A percentile compares a stretch with the other conserved stretches of the same genome.
Evolutionary conservation across 345 rosid genomes (phyloP).

Genomic region (Hibiscus mutabilis): DNA sequence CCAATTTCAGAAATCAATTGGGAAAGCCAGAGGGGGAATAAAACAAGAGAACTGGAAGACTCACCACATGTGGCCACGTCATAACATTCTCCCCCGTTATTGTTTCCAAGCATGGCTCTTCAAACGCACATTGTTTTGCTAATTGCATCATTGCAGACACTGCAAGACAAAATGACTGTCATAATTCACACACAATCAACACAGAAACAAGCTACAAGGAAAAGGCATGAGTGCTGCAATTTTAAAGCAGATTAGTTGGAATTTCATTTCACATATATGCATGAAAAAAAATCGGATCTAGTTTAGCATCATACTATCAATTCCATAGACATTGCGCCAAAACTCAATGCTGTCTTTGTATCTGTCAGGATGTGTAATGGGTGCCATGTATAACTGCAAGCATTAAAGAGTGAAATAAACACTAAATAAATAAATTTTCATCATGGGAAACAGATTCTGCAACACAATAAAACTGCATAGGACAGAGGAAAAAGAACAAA

Average conservation of each 20-base stretch:
- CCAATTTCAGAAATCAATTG: not conserved
- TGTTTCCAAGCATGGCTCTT: constrained; percentile 92
- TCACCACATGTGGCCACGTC: constrained; percentile 94
- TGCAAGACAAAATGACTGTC: constrained; percentile 30
- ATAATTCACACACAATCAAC: not conserved
- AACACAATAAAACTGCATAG: not conserved
- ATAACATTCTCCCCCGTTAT: constrained; percentile 77
- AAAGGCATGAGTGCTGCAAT: not conserved
- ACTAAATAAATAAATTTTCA: constrained; percentile 9
- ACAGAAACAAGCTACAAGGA: not conserved
- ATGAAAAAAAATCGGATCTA: not conserved
- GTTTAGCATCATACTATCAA: constrained; percentile 50
- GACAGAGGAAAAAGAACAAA: not conserved
- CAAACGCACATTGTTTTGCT: constrained; percentile 93
- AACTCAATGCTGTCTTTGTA: constrained; percentile 84
- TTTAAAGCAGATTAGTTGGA: not conserved
- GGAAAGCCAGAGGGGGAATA: not conserved
- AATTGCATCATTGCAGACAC: constrained; percentile 98
- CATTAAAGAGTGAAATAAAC: constrained; percentile 22
- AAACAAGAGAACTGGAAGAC: constrained; percentile 17
- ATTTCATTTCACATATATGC: not conserved
- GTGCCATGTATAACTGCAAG: constrained; percentile 89
- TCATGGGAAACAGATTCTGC: not conserved
- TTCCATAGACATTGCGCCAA: constrained; percentile 97
- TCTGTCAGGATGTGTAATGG: constrained; percentile 87